A percentile compares a stretch with the other conserved stretches of the same genome.
These are phyloP conservation scores for Trichothecium roseum DNA, from an alignment of 2,329 filamentous ascomycete genomes.

Conservation along the genomic window DNA sequence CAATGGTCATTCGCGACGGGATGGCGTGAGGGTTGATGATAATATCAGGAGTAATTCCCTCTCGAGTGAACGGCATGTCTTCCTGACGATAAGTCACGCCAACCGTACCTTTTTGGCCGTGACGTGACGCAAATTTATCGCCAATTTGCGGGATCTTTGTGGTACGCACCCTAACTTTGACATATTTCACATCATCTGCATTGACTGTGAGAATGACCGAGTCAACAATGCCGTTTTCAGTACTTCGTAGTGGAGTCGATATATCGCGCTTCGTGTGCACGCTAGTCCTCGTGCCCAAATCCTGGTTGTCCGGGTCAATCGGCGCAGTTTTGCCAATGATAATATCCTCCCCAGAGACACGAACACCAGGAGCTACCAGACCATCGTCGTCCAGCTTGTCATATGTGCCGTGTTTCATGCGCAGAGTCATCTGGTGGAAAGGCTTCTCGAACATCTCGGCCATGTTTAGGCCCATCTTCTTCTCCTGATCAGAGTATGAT, in stretches of 20 bases:
- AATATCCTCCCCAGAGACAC: constrained; percentile 95
- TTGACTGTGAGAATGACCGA: constrained; percentile 91
- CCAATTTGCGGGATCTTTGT: constrained; percentile 98
- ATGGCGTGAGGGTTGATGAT: constrained; percentile 99
- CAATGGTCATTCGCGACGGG: constrained; percentile 99
- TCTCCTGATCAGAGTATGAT: constrained; percentile 94
- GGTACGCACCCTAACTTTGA: constrained; percentile 93
- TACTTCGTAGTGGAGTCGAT: constrained; percentile 87
- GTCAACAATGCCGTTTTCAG: constrained; percentile 94
- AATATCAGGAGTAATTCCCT: constrained; percentile 86
- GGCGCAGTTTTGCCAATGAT: constrained; percentile 98
- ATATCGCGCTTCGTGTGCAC: constrained; percentile 90
- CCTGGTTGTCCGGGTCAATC: constrained; percentile 83
- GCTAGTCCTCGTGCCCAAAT: constrained; percentile 84
- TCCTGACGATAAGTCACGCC: constrained; percentile 97
- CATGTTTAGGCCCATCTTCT: constrained; percentile 86
- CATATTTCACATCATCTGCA: constrained; percentile 85
- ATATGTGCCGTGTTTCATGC: constrained; percentile 89
- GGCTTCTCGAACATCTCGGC: constrained; percentile 96
- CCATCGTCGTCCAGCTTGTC: constrained; percentile 97
- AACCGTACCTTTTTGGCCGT: constrained; percentile 98
- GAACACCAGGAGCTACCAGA: constrained; percentile 84
- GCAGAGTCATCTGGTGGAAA: constrained; percentile 74
- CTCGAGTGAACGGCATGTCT: constrained; percentile 94
- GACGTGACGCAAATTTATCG: constrained; percentile 97